Evolutionary conservation across 129 eudicot genomes (phyloP), one percentile per base, ranked within the genome.

Genomic region (Heracleum sosnowskyi): DNA sequence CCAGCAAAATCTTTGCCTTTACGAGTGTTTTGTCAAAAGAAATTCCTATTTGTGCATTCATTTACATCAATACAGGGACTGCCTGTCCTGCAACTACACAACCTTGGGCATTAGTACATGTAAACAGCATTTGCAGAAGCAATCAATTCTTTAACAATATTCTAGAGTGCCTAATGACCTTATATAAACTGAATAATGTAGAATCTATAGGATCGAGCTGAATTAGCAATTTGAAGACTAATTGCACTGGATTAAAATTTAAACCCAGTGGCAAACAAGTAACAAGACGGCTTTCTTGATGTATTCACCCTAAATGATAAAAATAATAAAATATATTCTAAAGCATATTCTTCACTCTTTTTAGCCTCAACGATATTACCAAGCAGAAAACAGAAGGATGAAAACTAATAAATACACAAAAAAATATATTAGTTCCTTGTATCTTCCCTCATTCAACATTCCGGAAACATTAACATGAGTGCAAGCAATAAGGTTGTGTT

Each of bases 401-500:
- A 42, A 22, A 74, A 2, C 1, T 7, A 1, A 24, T 63, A 36
- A 78, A n/a, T 49, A 37, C 45, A 62, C 3, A 13, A 5, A 44
- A 80, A 83, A 69, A 78, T 77, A 34, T 53, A 24, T 73, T 26
- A 71, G 34, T 26, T 60, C 20, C 68, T 60, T 34, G 78, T 12
- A 42, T n/a, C n/a, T 15, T 26, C 29, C 69, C 45, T 74, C 26
- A 49, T 34, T 51, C 79, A 76, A 15, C 26, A 39, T 69, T 36
- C 22, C 34, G 26, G 31, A 63, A 73, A 44, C 60, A 33, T 41
- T 37, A 90, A 31, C 41, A 86, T 84, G 90, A 84, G 83, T 60
- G 76, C 82, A 15, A 20, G 37, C 55, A 78, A 31, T 3, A 90
- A 90, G 66, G 86, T 92, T 44, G 96, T 92, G 51, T 77, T 92